Base-by-base conservation (phyloP, 306 rosid genomes). In the Quercus wislizeni region DNA sequence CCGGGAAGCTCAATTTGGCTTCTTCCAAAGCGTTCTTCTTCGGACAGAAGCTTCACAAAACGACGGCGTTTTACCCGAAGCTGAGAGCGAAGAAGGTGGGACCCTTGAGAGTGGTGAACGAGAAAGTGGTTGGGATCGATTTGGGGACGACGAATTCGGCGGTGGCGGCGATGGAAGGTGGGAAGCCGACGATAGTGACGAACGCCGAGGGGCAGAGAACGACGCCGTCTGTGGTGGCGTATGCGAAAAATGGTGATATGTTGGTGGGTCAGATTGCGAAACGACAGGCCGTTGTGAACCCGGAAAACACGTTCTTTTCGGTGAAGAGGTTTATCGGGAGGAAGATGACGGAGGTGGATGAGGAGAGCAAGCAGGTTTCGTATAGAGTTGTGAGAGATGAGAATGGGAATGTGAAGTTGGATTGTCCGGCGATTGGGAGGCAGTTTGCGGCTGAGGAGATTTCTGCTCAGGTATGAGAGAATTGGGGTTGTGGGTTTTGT, bases 251-350 rank as follows among this genome's bases (percentile, higher is more conserved):
- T 77, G 97, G 96, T 15, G 97, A 93, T 38, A 87, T 96, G 81
- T 86, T 93, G 2, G 97, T 93, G 0, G 97, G 97, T n/a, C 96
- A 93, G 86, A 93, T 93, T 71, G 97, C 97, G 1, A 93, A 93
- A 84, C 89, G 97, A 1, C 97, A 93, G 83, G 97, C 97, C 1
- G 97, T 93, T 1, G 94, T 91, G 4, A 93, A 93, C 79, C 97
- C 97, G 1, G 94, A 89, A 83, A 93, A 93, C 75, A 93, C 97
- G 1, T 93, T 93, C 85, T 93, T 91, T 76, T 93, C 96, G 5
- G 96, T 93, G 14, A 93, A 93, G 96, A 88, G 97, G 64, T 93
- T 93, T 77, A 93, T 93, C 9, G 97, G 97, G 1, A 81, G 97
- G 79, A 93, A 93, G 91, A 93, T 93, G 97, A 79, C 91, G 0